Percentiles rank a stretch among this genome's conserved stretches.
Evolutionary conservation across 2,329 filamentous ascomycete genomes (phyloP).

Genomic region (Trichoderma aggressivum): DNA sequence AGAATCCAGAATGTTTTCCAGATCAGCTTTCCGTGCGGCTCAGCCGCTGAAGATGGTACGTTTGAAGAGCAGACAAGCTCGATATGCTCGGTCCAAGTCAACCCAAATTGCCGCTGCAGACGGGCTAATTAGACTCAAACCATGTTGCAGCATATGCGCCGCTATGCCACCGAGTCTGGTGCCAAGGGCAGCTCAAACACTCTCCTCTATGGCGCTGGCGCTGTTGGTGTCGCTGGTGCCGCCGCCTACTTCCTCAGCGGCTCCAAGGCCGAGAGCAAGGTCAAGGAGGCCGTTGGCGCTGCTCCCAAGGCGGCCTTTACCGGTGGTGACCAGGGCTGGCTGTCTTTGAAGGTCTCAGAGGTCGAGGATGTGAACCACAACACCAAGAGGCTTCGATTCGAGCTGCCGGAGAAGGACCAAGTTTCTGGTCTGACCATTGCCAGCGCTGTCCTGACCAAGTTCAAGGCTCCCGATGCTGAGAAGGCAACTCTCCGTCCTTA

Average conservation of each 20-base stretch:
- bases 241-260: slow-evolving; percentile 55
- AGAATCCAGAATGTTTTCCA: slow-evolving; percentile 58
- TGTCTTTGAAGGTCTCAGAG: slow-evolving; percentile 74
- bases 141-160: slow-evolving; percentile 41
- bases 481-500: slow-evolving; percentile 91
- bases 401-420: slow-evolving; percentile 76
- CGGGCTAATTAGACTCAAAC: neutral
- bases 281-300: slow-evolving; percentile 39
- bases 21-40: slow-evolving; percentile 60
- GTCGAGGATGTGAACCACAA: slow-evolving; percentile 86
- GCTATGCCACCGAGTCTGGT: slow-evolving; percentile 65
- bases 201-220: slow-evolving; percentile 59
- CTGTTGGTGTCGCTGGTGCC: slow-evolving; percentile 51
- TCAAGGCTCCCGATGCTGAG: slow-evolving; percentile 74
- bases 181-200: slow-evolving; percentile 54
- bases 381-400: slow-evolving; percentile 89
- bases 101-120: neutral
- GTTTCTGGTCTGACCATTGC: slow-evolving; percentile 79
- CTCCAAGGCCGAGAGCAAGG: slow-evolving; percentile 55
- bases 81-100: neutral
- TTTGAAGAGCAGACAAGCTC: slow-evolving; percentile 13
- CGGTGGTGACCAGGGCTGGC: slow-evolving; percentile 85
- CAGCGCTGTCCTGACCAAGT: slow-evolving; percentile 90
- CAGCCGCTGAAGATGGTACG: slow-evolving; percentile 65
- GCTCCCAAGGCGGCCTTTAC: slow-evolving; percentile 58